Evolutionary conservation across 2,329 filamentous ascomycete species (phyloP).

Genomic region (Colletotrichum sp.): DNA sequence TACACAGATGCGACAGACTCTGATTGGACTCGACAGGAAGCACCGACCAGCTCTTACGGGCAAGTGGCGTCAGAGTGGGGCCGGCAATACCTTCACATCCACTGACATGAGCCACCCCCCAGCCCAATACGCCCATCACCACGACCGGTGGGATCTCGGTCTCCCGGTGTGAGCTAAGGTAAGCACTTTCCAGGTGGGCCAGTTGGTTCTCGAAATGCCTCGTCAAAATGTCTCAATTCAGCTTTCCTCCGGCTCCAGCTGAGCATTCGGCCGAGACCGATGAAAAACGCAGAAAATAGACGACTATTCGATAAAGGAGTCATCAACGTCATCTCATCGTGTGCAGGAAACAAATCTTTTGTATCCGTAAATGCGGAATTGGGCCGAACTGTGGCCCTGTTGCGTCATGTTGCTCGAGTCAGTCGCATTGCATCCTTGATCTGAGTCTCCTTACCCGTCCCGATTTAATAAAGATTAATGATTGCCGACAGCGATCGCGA

Average conservation of each 20-base stretch:
- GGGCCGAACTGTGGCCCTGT: constrained; percentile 8
- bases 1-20: background rate
- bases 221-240: background rate
- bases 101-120: background rate
- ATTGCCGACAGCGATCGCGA: background rate
- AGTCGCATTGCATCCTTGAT: background rate
- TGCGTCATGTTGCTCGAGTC: constrained; percentile 15
- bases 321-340: background rate
- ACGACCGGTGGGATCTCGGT: background rate
- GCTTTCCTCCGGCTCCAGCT: background rate
- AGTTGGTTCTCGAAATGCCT: background rate
- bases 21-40: background rate
- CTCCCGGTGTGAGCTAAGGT: background rate
- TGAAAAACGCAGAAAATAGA: background rate
- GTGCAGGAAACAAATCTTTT: background rate
- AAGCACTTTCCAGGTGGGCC: background rate
- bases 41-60: background rate
- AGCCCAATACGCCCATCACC: background rate
- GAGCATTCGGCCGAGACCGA: background rate
- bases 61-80: background rate
- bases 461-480: background rate
- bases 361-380: background rate
- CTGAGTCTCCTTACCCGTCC: background rate
- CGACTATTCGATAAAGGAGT: rapidly evolving
- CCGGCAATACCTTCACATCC: background rate